These are phyloP conservation scores for Xylaria telfairii DNA, from an alignment of 495 filamentous ascomycete species.

Conservation along the genomic window DNA sequence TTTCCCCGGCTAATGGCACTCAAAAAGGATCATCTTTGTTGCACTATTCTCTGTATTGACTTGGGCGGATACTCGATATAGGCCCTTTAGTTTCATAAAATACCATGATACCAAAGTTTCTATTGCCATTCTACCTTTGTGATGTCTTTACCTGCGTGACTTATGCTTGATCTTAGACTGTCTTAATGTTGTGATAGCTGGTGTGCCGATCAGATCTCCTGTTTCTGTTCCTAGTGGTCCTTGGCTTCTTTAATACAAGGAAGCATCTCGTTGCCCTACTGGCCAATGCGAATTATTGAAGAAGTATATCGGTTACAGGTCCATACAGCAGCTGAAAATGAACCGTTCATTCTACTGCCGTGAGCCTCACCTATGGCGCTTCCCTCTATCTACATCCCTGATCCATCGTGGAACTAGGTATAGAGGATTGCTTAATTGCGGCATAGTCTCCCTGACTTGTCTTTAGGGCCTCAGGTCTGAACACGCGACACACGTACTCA, in stretches of 20 bases:
- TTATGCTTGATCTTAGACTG: neutral
- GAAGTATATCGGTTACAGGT: neutral
- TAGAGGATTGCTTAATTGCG: neutral
- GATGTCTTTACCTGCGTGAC: neutral
- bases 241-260: neutral
- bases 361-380: neutral
- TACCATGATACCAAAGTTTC: slow-evolving; percentile 26
- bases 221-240: neutral
- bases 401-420: neutral
- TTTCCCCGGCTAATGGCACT: slow-evolving; percentile 28
- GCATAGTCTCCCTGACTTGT: neutral
- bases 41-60: slow-evolving; percentile 31
- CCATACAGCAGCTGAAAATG: neutral
- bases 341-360: neutral
- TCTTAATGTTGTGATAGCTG: neutral
- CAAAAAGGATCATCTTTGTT: slow-evolving; percentile 31
- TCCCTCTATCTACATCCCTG: neutral
- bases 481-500: neutral
- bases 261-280: neutral
- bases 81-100: slow-evolving; percentile 35
- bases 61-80: slow-evolving; percentile 31
- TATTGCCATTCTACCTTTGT: neutral
- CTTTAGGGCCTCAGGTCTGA: too few species aligned
- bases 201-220: neutral
- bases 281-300: neutral